Evolutionary conservation across 257 asterid genomes (phyloP), one percentile per base, ranked within the genome.

Genomic region (Solanum raphanifolium): DNA sequence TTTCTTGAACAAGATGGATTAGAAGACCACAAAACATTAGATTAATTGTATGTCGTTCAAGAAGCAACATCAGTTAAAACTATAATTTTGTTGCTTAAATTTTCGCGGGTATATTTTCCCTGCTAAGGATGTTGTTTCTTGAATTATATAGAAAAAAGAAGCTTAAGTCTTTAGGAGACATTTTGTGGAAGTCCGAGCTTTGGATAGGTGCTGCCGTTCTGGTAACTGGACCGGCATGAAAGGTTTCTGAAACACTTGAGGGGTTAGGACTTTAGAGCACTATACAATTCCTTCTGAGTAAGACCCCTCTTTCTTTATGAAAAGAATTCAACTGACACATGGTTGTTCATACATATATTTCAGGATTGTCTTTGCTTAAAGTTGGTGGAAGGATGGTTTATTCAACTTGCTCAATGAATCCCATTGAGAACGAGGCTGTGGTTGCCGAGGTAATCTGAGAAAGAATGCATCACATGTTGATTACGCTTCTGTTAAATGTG

Each of bases 361-460:
- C 95, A 96, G 99, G 98, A 85, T 7, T 94, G 90, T 93, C 99
- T 78, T 92, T 97, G 95, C 99, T 97, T 86, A 97, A 95, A 92
- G 99, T 97, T 92, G 99, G 98, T 81, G 98, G 99, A 31, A 93
- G 95, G 90, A 93, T 97, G 96, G 97, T 97, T 84, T 97, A 97
- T 90, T 97, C 99, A 86, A 97, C 99, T 87, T 97, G 99, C 94
- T 97, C 99, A 83, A 95, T 97, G 98, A 97, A 97, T 89, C 99
- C 99, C 60, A 90, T 95, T 93, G 99, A 97, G 92, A 94, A 97
- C 87, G 98, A 97, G 91, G 98, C 99, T 86, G 99, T 95, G 78
- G 99, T 97, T 86, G 94, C 98, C 1, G 99, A 96, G 97, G 98
- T 95, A 95, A 78, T 88, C 87, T 48, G 68, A 81, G 85, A 29